These are phyloP conservation scores for Phytopythium delawarense DNA, from an alignment of 352 stramenopile species.

Conservation along the genomic window DNA sequence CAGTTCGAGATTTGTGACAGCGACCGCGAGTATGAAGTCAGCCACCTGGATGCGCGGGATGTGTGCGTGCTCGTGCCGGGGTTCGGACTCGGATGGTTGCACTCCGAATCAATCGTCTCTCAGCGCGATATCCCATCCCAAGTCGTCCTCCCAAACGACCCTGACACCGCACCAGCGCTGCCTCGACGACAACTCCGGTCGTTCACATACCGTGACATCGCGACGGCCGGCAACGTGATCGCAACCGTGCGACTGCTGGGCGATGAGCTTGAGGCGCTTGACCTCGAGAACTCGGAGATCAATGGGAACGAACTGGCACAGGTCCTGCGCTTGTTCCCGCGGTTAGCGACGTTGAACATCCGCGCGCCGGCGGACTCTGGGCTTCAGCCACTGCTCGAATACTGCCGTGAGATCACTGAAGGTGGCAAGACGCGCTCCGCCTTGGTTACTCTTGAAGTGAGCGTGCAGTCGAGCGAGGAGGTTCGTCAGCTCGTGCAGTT, in stretches of 20 bases:
- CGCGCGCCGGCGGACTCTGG: constrained; percentile 1
- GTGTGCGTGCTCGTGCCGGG: constrained; percentile 34
- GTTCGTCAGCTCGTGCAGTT: neutral
- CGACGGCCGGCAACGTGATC: constrained; percentile 11
- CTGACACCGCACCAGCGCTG: neutral
- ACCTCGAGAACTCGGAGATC: constrained; percentile 9
- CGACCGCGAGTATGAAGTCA: constrained; percentile 29
- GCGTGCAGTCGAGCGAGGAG: constrained; percentile 1
- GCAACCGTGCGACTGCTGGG: constrained; percentile 15
- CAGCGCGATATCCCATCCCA: constrained; percentile 6
- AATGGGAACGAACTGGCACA: constrained; percentile 8
- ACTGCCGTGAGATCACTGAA: neutral
- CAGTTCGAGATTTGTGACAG: constrained; percentile 7
- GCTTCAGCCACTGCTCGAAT: neutral
- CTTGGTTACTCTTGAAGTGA: constrained; percentile 4
- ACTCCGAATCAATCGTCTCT: neutral
- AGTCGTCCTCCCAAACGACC: neutral
- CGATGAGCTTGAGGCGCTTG: constrained; percentile 12
- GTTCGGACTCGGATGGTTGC: constrained; percentile 29
- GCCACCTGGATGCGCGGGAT: constrained; percentile 16
- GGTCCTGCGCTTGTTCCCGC: constrained; percentile 20
- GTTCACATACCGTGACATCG: constrained; percentile 18
- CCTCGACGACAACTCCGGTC: constrained; percentile 12
- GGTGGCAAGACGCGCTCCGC: neutral
- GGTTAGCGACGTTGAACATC: constrained; percentile 11